Evolutionary conservation across 179 eudicot species (phyloP).

Genomic region (Beta macrorhiza): DNA sequence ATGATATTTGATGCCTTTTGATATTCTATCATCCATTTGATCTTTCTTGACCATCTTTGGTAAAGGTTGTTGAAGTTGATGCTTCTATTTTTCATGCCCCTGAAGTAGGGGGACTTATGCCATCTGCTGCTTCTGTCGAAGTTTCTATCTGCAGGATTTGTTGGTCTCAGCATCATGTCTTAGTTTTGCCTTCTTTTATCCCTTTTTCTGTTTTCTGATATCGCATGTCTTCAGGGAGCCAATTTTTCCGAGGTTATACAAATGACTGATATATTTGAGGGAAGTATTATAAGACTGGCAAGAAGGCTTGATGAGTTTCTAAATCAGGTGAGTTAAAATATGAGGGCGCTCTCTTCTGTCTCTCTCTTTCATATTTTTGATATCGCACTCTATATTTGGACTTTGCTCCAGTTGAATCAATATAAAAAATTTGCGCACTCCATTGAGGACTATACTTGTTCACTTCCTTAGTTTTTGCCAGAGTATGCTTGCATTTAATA

Average conservation of each 20-base stretch:
- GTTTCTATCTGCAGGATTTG: neutral
- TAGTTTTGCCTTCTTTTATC: neutral
- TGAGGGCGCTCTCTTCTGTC: neutral
- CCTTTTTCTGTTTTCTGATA: slow-evolving; percentile 6
- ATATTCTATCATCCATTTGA: neutral
- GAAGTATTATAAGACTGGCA: slow-evolving; percentile 83
- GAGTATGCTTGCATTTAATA: neutral
- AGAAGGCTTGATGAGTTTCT: slow-evolving; percentile 97
- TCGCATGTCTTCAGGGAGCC: slow-evolving; percentile 59
- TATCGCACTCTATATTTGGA: neutral
- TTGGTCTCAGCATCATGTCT: neutral
- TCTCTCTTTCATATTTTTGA: neutral
- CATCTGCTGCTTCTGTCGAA: slow-evolving; percentile 10
- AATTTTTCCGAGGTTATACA: slow-evolving; percentile 86
- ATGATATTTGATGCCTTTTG: neutral
- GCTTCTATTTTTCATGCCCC: neutral
- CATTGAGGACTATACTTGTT: neutral
- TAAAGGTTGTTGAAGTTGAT: neutral
- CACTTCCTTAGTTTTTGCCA: neutral
- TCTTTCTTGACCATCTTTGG: neutral
- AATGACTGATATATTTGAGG: slow-evolving; percentile 98
- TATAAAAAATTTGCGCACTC: neutral
- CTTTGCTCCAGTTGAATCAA: neutral
- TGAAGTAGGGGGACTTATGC: neutral
- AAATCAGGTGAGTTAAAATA: slow-evolving; percentile 62